Conservation (phyloP, 2,329 filamentous ascomycete species). For the Colletotrichum gigasporum region DNA sequence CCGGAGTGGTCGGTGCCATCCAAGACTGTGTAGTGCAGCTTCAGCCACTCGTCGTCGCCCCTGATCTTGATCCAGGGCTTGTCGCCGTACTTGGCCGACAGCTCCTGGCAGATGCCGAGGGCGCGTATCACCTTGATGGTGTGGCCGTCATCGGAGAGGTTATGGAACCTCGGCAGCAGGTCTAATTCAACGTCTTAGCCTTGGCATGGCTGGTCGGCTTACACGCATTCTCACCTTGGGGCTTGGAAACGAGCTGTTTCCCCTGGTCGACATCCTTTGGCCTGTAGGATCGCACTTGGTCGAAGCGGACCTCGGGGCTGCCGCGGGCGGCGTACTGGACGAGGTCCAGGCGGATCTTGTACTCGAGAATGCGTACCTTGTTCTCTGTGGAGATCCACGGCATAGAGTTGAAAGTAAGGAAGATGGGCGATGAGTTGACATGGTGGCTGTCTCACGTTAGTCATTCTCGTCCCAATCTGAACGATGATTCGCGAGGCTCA, state of each 20-base stretch:
- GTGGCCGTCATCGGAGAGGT: constrained; percentile 79
- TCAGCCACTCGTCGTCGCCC: constrained; percentile 67
- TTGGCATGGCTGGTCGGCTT: background rate
- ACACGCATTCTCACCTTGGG: constrained; percentile 47
- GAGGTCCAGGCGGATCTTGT: constrained; percentile 81
- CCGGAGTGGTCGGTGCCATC: constrained; percentile 64
- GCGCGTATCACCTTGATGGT: constrained; percentile 79
- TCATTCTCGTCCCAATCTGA: background rate
- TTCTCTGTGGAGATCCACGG: constrained; percentile 67
- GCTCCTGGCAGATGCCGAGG: constrained; percentile 68
- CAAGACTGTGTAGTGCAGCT: constrained; percentile 67
- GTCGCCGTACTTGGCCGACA: constrained; percentile 55
- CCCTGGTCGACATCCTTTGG: constrained; percentile 51
- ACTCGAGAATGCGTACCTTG: constrained; percentile 80
- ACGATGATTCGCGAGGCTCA: constrained; percentile 42
- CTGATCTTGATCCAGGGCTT: constrained; percentile 62
- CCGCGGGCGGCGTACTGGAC: constrained; percentile 77
- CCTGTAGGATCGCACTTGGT: constrained; percentile 69
- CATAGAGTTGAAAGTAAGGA: constrained; percentile 71
- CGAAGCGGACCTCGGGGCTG: constrained; percentile 66
- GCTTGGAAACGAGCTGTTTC: constrained; percentile 53
- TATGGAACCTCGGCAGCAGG: constrained; percentile 57
- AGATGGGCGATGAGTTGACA: constrained; percentile 77
- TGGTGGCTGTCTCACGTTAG: constrained; percentile 68
- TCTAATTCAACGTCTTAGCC: constrained; percentile 41